Base-by-base conservation (phyloP, 345 rosid species). In the Eucalyptus pumila region DNA sequence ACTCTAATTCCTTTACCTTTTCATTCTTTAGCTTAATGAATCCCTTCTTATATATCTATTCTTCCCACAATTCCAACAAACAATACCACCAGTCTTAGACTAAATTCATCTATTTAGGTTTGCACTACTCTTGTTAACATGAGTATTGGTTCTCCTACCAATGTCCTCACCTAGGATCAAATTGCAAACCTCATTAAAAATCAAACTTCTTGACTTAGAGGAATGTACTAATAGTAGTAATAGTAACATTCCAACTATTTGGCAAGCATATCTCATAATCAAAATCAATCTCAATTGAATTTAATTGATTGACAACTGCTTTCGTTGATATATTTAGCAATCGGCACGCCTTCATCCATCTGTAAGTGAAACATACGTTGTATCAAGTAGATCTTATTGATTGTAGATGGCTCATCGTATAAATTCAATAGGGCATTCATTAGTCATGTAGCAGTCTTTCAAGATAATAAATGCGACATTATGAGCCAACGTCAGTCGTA, bases 281-380 rank as follows among this genome's bases (percentile, higher is more conserved):
- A 37, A 72, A 72, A 6, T 72, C 3, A 37, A 72, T 37, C 27
- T 72, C 27, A 37, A 37, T 4, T 72, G 7, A 72, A 72, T 24
- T 72, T 37, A 37, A 72, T 72, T 21, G 27, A 37, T 2, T 72
- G 40, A 72, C 45, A 72, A 37, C 45, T 8, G 1, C 45, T 2
- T 72, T 37, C 0, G 8, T 72, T 11, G 27, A 72, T 37, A 21
- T 37, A 24, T 37, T 19, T 72, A 37, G 14, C 81, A 19, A 37
- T 37, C 5, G 4, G 2, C 45, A 19, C 14, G 10, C 13, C 26
- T 37, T 37, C 27, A 5, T 11, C 27, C 45, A 72, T 72, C 1
- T 72, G 23, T 16, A 69, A 5, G 45, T 21, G 40, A 72, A 72
- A 72, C 1, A 6, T 0, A 23, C 9, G 1, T 72, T 0, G 3